Percentiles rank a stretch among this genome's conserved stretches.
Conservation (phyloP, 1,284 basidiomycete species). For the Microbotryum saponariae region DNA sequence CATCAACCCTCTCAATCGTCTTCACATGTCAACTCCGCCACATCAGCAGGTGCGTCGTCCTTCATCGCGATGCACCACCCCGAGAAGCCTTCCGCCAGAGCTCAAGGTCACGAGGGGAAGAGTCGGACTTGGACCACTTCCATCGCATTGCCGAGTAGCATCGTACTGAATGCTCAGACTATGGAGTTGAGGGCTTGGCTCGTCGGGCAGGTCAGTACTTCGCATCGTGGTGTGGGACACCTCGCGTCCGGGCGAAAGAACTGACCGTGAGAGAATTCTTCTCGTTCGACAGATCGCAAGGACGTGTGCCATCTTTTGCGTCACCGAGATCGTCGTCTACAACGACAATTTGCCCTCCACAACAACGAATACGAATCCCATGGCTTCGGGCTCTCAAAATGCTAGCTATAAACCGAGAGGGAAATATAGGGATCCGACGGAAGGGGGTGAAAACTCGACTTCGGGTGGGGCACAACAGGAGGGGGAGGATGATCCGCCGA, state of each 20-base stretch:
- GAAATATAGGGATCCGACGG: constrained; percentile 21
- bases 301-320: constrained; percentile 40
- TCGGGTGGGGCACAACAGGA: background rate
- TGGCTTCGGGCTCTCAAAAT: constrained; percentile 5
- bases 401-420: constrained; percentile 22
- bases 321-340: constrained; percentile 41
- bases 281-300: constrained; percentile 34
- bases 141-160: constrained; percentile 38
- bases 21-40: background rate
- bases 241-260: too few species aligned
- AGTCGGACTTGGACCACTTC: constrained; percentile 33
- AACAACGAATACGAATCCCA: constrained; percentile 18
- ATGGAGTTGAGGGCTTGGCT: constrained; percentile 38
- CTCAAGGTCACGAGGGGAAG: background rate
- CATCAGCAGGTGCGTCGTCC: background rate
- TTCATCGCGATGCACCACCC: constrained; percentile 2
- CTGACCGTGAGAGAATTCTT: background rate
- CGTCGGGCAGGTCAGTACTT: constrained; percentile 32
- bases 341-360: constrained; percentile 11
- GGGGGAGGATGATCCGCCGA: constrained; percentile 28
- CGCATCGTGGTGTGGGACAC: background rate
- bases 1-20: too few species aligned
- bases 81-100: background rate
- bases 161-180: constrained; percentile 40
- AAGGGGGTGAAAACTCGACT: background rate